A percentile compares a stretch with the other conserved stretches of the same genome.
These are phyloP conservation scores for Pichia inconspicua DNA, from an alignment of 1,139 yeast genomes.

Conservation along the genomic window DNA sequence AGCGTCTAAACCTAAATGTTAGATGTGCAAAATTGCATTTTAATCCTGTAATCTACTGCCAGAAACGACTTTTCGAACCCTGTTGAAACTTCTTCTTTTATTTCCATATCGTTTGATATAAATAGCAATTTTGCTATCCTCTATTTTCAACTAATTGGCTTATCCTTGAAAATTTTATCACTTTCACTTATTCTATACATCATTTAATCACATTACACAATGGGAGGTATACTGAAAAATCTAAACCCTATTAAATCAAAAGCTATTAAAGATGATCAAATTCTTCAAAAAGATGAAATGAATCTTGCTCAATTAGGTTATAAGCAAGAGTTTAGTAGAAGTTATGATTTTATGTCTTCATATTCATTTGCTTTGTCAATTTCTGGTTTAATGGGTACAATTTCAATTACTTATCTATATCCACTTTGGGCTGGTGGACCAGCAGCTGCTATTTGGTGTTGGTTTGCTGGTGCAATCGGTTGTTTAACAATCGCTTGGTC, in stretches of 20 bases:
- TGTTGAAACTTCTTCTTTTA: too few relatives aligned
- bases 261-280: not conserved
- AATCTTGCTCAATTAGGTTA: slow-evolving; percentile 26
- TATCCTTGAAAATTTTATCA: not conserved
- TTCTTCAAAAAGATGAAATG: slow-evolving; percentile 23
- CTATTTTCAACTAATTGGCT: too few relatives aligned
- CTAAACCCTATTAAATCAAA: not conserved
- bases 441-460: slow-evolving; percentile 62
- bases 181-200: not conserved
- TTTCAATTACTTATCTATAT: slow-evolving; percentile 28
- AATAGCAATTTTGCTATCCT: too few relatives aligned
- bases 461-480: slow-evolving; percentile 53
- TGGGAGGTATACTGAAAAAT: slow-evolving; percentile 16
- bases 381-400: slow-evolving; percentile 31
- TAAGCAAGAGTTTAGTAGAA: slow-evolving; percentile 28
- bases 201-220: not conserved
- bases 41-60: too few relatives aligned
- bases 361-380: slow-evolving; percentile 28
- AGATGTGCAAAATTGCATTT: too few relatives aligned
- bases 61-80: too few relatives aligned
- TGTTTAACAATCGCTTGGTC: slow-evolving; percentile 51
- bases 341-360: slow-evolving; percentile 25
- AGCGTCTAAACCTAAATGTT: too few relatives aligned
- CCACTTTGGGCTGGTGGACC: slow-evolving; percentile 44
- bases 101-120: too few relatives aligned